Evolutionary conservation across 1,139 yeast species (phyloP).

Genomic region (Geotrichum candidum): DNA sequence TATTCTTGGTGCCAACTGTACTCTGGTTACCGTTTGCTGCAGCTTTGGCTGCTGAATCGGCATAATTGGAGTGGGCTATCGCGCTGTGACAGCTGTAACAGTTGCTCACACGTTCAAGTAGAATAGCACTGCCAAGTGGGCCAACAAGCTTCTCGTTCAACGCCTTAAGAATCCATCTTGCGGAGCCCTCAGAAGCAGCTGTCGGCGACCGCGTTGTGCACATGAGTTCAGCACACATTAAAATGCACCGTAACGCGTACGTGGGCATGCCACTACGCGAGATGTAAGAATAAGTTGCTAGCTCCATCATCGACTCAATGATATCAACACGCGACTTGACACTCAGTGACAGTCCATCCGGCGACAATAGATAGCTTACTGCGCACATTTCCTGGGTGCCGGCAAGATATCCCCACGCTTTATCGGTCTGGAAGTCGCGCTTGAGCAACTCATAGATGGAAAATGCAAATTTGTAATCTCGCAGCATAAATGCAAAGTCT

Average conservation of each 20-base stretch:
- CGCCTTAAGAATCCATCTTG: slow-evolving; percentile 36
- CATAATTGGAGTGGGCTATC: slow-evolving; percentile 12
- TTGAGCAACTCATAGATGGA: slow-evolving; percentile 76
- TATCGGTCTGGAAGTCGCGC: slow-evolving; percentile 71
- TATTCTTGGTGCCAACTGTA: background rate
- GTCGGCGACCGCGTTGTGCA: slow-evolving; percentile 28
- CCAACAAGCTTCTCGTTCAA: slow-evolving; percentile 36
- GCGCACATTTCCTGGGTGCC: slow-evolving; percentile 86
- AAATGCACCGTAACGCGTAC: slow-evolving; percentile 48
- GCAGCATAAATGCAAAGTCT: slow-evolving; percentile 84
- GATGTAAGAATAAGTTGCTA: slow-evolving; percentile 54
- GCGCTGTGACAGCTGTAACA: slow-evolving; percentile 35
- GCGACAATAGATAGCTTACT: slow-evolving; percentile 58
- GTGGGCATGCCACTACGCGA: slow-evolving; percentile 62
- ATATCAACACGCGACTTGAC: slow-evolving; percentile 55
- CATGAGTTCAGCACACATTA: slow-evolving; percentile 37
- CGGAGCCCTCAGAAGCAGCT: slow-evolving; percentile 34
- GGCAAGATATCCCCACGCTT: slow-evolving; percentile 79
- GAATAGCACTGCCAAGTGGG: slow-evolving; percentile 39
- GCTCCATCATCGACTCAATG: slow-evolving; percentile 62
- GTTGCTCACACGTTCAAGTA: slow-evolving; percentile 46
- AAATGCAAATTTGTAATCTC: slow-evolving; percentile 83
- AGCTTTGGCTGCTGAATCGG: background rate
- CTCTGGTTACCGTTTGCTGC: background rate
- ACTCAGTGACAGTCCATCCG: slow-evolving; percentile 41